Evolutionary conservation across 2,329 filamentous ascomycete species (phyloP), one percentile per base, ranked within the genome.

Genomic region (Fusarium nematophilum): DNA sequence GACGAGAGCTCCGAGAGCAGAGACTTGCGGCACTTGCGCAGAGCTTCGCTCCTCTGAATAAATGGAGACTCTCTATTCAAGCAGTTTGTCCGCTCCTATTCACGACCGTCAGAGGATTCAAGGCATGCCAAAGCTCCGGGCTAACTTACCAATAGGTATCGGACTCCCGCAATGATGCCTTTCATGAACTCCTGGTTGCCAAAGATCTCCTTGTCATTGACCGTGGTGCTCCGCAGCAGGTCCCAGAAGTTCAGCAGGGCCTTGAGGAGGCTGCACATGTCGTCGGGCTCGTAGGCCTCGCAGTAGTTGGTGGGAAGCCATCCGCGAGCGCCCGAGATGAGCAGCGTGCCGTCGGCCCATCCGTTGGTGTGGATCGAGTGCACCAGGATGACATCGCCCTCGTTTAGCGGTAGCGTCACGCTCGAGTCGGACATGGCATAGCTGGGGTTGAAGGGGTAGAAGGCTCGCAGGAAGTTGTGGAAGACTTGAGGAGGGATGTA

Each of bases 231-330:
- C 68, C 91, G 85, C 66, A 97, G 84, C 46, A 96, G 79, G 72
- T 97, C 93, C 93, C 93, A 97, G 59, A 98, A 93, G 71, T 95
- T 91, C 11, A 95, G 87, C 57, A 97, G 81, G 1, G 93, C 92
- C 67, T 92, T 93, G 29, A 99, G 81, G 17, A 99, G 82, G 61
- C 87, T 93, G 49, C 88, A 86, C 83, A 98, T 93, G 62, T 93
- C 88, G 17, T 92, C 86, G 38, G 94, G 92, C 65, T 97, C 92
- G 73, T 97, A 99, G 9, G 92, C 85, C 73, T 97, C 93, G 79
- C 95, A 99, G 75, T 98, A 99, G 76, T 99, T 99, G 8, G 95
- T 99, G 3, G 95, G 95, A 57, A 99, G 81, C 95, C 95, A 99
- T 60, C 95, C 95, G 66, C 95, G 86, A 44, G 90, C 90, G 21